Conservation (phyloP, 2,329 filamentous ascomycete genomes). For the Fusarium longipes region DNA sequence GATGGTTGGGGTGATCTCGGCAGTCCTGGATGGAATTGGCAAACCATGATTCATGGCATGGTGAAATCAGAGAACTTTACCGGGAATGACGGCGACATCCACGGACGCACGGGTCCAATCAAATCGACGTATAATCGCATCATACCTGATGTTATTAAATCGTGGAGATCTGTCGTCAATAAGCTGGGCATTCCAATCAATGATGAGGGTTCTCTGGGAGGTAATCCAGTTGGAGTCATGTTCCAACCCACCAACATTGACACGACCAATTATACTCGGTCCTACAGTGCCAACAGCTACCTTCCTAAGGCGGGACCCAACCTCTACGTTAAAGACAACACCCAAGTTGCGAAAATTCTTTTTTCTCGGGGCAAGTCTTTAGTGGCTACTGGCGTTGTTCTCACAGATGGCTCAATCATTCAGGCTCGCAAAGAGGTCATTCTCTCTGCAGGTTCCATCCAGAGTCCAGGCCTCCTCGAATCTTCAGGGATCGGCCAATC, state of each 20-base stretch:
- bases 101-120: conserved; percentile 41
- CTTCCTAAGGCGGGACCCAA: conserved; percentile 54
- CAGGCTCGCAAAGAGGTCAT: not conserved
- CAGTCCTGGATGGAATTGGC: conserved; percentile 53
- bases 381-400: not conserved
- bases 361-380: not conserved
- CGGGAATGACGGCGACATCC: conserved; percentile 24
- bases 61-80: conserved; percentile 41
- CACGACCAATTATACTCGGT: conserved; percentile 56
- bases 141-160: conserved; percentile 55
- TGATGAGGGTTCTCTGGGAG: conserved; percentile 56
- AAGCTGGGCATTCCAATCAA: conserved; percentile 27
- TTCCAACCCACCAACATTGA: conserved; percentile 60
- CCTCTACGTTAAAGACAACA: conserved; percentile 40
- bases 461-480: not conserved
- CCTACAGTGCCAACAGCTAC: conserved; percentile 59
- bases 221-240: conserved; percentile 58
- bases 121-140: conserved; percentile 52
- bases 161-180: conserved; percentile 55
- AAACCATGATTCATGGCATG: conserved; percentile 51
- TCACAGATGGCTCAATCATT: not conserved
- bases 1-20: conserved; percentile 54
- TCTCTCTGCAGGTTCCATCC: conserved; percentile 8
- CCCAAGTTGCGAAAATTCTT: not conserved
- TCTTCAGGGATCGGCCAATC: not conserved